A percentile compares a stretch with the other conserved stretches of the same genome.
Evolutionary conservation across 257 asterid species (phyloP).

Genomic region (Haberlea rhodopensis): DNA sequence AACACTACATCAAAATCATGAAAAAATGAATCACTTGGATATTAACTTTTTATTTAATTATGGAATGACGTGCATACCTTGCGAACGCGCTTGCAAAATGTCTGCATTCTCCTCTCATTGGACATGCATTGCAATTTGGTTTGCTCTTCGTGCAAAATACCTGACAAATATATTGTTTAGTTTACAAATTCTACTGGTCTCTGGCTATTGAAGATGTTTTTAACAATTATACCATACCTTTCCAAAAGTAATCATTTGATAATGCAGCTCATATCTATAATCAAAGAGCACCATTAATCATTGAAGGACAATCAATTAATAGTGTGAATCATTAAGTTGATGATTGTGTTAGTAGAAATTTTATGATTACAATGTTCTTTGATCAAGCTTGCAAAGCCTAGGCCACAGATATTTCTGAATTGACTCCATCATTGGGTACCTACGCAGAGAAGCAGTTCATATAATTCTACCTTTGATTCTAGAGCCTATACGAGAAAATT

Average conservation of each 20-base stretch:
- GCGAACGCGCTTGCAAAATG: conserved; percentile 61
- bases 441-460: conserved; percentile 17
- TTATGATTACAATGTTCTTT: conserved; percentile 40
- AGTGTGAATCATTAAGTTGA: background rate
- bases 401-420: conserved; percentile 55
- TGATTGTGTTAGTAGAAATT: background rate
- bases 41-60: no score
- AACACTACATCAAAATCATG: no score
- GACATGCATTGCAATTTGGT: conserved; percentile 60
- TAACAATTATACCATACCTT: conserved; percentile 36
- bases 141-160: conserved; percentile 53
- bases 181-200: conserved; percentile 18
- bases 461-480: conserved; percentile 15
- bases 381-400: conserved; percentile 61
- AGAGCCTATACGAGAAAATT: background rate
- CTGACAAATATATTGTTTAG: conserved; percentile 22
- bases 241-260: conserved; percentile 58
- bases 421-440: conserved; percentile 54
- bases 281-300: conserved; percentile 19
- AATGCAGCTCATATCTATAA: conserved; percentile 51
- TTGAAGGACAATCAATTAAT: background rate
- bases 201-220: conserved; percentile 1
- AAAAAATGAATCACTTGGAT: background rate
- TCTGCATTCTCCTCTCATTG: conserved; percentile 64
- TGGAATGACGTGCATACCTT: conserved; percentile 30